Conservation (phyloP, 768 basidiomycete species). For the Lactifluus echinatus region DNA sequence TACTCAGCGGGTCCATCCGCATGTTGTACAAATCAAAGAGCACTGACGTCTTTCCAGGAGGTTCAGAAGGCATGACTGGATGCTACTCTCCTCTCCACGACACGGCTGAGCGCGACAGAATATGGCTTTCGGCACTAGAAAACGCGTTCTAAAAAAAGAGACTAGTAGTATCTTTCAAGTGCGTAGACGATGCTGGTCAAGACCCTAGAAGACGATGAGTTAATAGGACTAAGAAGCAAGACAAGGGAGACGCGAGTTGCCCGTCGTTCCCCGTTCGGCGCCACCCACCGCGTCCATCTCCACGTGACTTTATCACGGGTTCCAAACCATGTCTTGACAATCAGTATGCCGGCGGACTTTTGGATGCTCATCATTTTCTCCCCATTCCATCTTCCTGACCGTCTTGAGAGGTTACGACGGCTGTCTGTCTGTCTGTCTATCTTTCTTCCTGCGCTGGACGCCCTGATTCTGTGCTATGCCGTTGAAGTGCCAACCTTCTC, state of each 20-base stretch:
- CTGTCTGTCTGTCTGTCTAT: background rate
- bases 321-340: too few species aligned
- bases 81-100: background rate
- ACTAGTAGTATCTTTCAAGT: background rate
- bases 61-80: background rate
- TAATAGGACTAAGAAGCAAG: background rate
- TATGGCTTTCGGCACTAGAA: background rate
- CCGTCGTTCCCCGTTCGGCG: too few species aligned
- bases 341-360: background rate
- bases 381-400: background rate
- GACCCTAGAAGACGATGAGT: background rate
- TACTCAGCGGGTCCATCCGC: background rate
- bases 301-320: conserved; percentile 5
- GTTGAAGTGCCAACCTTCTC: conserved; percentile 3
- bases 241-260: background rate
- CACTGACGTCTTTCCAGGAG: conserved; percentile 6
- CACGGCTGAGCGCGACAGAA: background rate
- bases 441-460: conserved; percentile 12
- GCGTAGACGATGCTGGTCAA: background rate
- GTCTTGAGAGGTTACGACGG: background rate
- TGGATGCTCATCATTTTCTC: background rate
- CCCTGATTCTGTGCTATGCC: conserved; percentile 11
- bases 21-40: background rate
- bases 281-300: conserved; percentile 2
- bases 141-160: background rate